Evolutionary conservation across 371 early-diverging fungal species (phyloP).

Genomic region (Fennellomyces sp.): DNA sequence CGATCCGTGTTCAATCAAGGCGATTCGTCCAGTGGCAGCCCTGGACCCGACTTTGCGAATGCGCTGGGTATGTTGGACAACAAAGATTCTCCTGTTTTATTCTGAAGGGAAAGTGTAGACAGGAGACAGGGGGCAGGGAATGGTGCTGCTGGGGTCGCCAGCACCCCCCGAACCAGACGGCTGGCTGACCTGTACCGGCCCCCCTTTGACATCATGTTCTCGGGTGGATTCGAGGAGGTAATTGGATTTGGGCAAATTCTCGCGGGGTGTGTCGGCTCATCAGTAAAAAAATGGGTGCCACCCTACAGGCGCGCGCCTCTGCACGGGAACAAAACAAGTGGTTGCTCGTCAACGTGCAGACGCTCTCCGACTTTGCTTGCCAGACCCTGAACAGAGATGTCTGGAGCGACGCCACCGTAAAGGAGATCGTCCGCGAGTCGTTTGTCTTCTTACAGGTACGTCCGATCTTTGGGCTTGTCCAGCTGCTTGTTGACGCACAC

Average conservation of each 20-base stretch:
- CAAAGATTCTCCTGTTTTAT: neutral
- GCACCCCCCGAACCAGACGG: slow-evolving; percentile 46
- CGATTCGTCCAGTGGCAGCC: slow-evolving; percentile 42
- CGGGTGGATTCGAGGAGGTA: slow-evolving; percentile 76
- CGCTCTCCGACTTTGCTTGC: slow-evolving; percentile 81
- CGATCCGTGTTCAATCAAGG: slow-evolving; percentile 54
- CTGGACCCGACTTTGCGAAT: slow-evolving; percentile 24
- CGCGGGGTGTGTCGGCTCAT: neutral
- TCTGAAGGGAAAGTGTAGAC: neutral
- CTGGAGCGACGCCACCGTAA: slow-evolving; percentile 82
- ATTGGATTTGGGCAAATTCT: neutral
- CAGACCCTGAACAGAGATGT: slow-evolving; percentile 91
- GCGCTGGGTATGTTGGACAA: neutral
- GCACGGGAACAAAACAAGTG: slow-evolving; percentile 75
- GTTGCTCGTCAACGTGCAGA: slow-evolving; percentile 92
- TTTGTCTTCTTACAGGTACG: slow-evolving; percentile 85
- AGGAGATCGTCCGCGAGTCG: slow-evolving; percentile 75
- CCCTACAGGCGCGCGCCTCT: slow-evolving; percentile 63
- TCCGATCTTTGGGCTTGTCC: neutral
- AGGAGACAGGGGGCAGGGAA: neutral
- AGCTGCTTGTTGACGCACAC: too few relatives aligned
- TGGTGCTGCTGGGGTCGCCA: slow-evolving; percentile 1
- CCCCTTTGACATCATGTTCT: slow-evolving; percentile 87
- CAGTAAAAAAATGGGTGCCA: too few relatives aligned
- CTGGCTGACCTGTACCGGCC: slow-evolving; percentile 83